Conservation (phyloP, 441 rosid genomes). For the Raphanus hybrid region DNA sequence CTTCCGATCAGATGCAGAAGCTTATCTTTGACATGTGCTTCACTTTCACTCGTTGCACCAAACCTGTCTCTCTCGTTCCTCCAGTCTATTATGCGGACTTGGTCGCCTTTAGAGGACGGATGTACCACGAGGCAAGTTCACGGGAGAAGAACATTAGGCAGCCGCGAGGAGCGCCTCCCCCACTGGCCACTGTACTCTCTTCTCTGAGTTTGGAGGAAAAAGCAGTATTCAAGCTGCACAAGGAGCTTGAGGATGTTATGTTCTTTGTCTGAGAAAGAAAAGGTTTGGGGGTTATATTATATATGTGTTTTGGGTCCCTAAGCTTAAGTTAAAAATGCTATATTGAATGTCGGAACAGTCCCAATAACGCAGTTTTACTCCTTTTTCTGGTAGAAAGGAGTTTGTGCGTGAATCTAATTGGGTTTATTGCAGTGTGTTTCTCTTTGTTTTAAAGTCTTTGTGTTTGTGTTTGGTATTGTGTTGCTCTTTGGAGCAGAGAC, state of each 20-base stretch:
- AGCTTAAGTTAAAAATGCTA: slow-evolving; percentile 8
- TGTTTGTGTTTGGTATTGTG: slow-evolving; percentile 26
- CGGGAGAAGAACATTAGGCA: slow-evolving; percentile 38
- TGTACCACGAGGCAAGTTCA: slow-evolving; percentile 51
- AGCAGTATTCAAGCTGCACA: slow-evolving; percentile 61
- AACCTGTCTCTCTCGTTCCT: slow-evolving; percentile 75
- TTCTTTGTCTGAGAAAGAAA: slow-evolving; percentile 60
- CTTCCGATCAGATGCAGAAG: slow-evolving; percentile 67
- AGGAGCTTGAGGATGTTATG: slow-evolving; percentile 71
- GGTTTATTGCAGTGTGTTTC: slow-evolving; percentile 23
- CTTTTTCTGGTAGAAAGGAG: slow-evolving; percentile 51
- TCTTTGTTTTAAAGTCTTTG: background rate
- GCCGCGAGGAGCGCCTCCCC: slow-evolving; percentile 47
- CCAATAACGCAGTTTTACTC: slow-evolving; percentile 40
- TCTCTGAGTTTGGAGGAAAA: slow-evolving; percentile 53
- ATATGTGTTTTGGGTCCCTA: slow-evolving; percentile 30
- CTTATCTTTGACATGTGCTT: slow-evolving; percentile 77
- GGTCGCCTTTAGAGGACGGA: slow-evolving; percentile 71
- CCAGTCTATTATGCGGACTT: slow-evolving; percentile 85
- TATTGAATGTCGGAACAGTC: slow-evolving; percentile 34
- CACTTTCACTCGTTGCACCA: slow-evolving; percentile 87
- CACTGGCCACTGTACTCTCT: slow-evolving; percentile 44
- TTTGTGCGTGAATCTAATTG: slow-evolving; percentile 82
- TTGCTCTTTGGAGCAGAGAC: slow-evolving; percentile 24
- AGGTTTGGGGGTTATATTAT: background rate